Base-by-base conservation (phyloP, 192 early-diverging fungal species). In the Podila verticillata region DNA sequence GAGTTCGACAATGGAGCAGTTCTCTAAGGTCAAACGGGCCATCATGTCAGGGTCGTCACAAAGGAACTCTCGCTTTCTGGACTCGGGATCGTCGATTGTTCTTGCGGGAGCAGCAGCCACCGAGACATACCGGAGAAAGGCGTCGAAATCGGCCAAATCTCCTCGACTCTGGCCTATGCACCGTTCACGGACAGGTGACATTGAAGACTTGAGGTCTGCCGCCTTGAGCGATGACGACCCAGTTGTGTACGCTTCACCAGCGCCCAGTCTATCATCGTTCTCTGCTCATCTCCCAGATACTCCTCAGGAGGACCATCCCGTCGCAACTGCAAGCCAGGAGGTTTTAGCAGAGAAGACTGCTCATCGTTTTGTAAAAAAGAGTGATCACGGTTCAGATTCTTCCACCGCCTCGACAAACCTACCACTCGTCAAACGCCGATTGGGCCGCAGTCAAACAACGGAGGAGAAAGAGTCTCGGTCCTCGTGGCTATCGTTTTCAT, bases 401-500 rank as follows among this genome's bases (percentile, higher is more conserved):
- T 54, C 51, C 5, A n/a, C 24, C 20, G 24, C 5, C 51, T 24
- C 51, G 9, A 54, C 17, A 8, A 44, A 44, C 39, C 39, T 15
- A 9, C 39, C 39, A 44, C 3, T 44, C 12, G 39, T 44, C 39
- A 44, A 17, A 15, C 39, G 39, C 7, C 39, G 39, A 44, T 17
- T 44, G 10, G 13, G 39, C 7, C 39, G 39, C 39, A 44, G 39
- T 44, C 39, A 15, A 17, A 44, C 39, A 17, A 17, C 39, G 15
- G 51, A 54, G 8, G 51, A 54, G 22, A 54, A 54, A 12, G 51
- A 54, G 51, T 35, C 66, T 35, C 77, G 70, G 6, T 65, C 77
- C 5, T 72, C 77, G 2, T 80, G 77, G 77, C 71, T 68, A 64
- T 68, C 70, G 2, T 60, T 67, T 17, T 80, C 77, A 2, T 80